Evolutionary conservation across 352 stramenopile species (phyloP).

Genomic region (Phytophthora fragariaefolia): DNA sequence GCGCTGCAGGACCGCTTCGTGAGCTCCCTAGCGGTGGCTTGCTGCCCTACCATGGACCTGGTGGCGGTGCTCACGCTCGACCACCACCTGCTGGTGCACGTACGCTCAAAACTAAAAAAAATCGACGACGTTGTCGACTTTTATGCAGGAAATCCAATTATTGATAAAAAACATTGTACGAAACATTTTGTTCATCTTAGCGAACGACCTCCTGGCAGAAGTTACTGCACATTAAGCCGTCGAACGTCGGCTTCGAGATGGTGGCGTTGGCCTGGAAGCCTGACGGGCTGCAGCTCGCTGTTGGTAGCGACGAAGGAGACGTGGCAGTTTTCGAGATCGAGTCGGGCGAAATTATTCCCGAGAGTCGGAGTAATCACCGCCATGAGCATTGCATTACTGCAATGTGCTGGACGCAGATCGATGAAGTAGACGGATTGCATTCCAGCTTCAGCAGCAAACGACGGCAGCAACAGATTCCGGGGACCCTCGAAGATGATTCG

Average conservation of each 20-base stretch:
- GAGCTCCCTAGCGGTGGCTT: conserved; percentile 51
- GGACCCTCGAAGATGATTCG: not conserved
- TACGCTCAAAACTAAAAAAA: conserved; percentile 38
- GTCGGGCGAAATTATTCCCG: conserved; percentile 40
- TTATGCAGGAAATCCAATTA: too few species aligned
- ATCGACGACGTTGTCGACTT: too few species aligned
- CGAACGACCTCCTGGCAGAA: conserved; percentile 81
- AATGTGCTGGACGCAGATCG: conserved; percentile 58
- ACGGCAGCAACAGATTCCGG: not conserved
- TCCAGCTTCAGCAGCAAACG: conserved; percentile 13
- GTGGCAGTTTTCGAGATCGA: conserved; percentile 77
- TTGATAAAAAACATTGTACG: too few species aligned
- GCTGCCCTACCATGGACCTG: conserved; percentile 84
- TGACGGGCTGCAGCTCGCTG: conserved; percentile 65
- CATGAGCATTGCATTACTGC: conserved; percentile 56
- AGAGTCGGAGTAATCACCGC: conserved; percentile 41
- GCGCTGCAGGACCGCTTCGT: conserved; percentile 80
- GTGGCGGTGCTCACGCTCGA: conserved; percentile 74
- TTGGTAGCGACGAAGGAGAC: conserved; percentile 74
- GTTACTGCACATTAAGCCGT: conserved; percentile 70
- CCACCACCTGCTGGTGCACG: conserved; percentile 74
- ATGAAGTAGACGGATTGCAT: not conserved
- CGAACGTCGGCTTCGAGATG: conserved; percentile 65
- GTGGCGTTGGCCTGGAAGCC: conserved; percentile 66
- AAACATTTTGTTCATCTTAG: conserved; percentile 33